Percentiles rank a stretch among this genome's conserved stretches.
Evolutionary conservation across 306 rosid species (phyloP).

Genomic region (Prunus kanzakura): DNA sequence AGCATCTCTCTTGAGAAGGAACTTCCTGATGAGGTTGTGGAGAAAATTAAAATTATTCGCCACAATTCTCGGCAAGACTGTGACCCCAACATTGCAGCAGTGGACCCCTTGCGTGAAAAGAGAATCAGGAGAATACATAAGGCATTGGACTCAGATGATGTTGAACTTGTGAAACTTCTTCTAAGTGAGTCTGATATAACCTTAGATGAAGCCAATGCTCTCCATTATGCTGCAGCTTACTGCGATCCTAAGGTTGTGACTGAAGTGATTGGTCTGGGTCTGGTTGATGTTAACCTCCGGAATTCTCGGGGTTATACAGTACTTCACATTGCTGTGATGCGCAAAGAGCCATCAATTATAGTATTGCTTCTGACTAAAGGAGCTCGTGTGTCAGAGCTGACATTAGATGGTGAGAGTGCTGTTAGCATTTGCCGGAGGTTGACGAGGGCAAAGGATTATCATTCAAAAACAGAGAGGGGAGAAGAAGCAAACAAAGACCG

Average conservation of each 20-base stretch:
- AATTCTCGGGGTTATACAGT: slow-evolving; percentile 43
- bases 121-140: slow-evolving; percentile 39
- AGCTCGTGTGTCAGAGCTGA: slow-evolving; percentile 37
- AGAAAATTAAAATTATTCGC: slow-evolving; percentile 30
- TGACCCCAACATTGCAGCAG: slow-evolving; percentile 2
- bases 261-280: slow-evolving; percentile 36
- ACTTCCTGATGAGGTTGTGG: slow-evolving; percentile 41
- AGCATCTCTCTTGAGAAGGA: slow-evolving; percentile 36
- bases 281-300: slow-evolving; percentile 43
- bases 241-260: slow-evolving; percentile 45
- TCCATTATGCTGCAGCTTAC: slow-evolving; percentile 49
- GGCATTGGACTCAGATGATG: slow-evolving; percentile 46
- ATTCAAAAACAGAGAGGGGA: slow-evolving; percentile 36
- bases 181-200: slow-evolving; percentile 40
- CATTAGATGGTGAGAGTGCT: slow-evolving; percentile 40
- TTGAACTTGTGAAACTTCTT: slow-evolving; percentile 45
- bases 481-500: slow-evolving; percentile 44
- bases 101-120: slow-evolving; percentile 33
- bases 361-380: slow-evolving; percentile 42
- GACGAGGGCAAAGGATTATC: slow-evolving; percentile 50
- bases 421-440: slow-evolving; percentile 45
- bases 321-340: slow-evolving; percentile 50
- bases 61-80: slow-evolving; percentile 15
- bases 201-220: slow-evolving; percentile 43
- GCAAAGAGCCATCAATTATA: slow-evolving; percentile 42